A percentile compares a stretch with the other conserved stretches of the same genome.
Conservation (phyloP, 2,329 filamentous ascomycete species). For the Cercospora sp. region DNA sequence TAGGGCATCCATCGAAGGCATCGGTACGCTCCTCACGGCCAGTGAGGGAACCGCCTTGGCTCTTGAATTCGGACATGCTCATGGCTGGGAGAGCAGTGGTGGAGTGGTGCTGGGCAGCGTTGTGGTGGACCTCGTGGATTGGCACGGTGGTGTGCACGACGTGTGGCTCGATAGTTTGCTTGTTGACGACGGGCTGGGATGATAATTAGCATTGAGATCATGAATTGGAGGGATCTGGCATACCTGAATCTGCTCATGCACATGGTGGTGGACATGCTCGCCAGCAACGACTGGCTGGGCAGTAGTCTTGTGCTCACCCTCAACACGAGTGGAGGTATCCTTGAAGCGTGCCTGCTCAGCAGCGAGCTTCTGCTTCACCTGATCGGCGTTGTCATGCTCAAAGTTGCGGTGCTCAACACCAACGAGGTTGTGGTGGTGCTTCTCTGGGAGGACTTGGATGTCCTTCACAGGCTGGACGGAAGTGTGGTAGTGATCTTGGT, state of each 20-base stretch:
- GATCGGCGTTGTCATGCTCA: slow-evolving; percentile 59
- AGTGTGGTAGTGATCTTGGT: slow-evolving; percentile 72
- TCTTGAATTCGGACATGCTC: slow-evolving; percentile 64
- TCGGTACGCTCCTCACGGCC: slow-evolving; percentile 59
- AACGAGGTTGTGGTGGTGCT: slow-evolving; percentile 61
- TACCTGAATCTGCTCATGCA: slow-evolving; percentile 61
- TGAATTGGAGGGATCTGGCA: slow-evolving; percentile 38
- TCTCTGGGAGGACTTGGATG: slow-evolving; percentile 59
- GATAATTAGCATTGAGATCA: slow-evolving; percentile 54
- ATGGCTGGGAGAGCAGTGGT: slow-evolving; percentile 65
- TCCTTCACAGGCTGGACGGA: slow-evolving; percentile 64
- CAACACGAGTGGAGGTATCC: slow-evolving; percentile 50
- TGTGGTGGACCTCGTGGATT: slow-evolving; percentile 71
- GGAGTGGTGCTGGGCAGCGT: slow-evolving; percentile 64
- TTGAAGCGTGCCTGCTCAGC: slow-evolving; percentile 58
- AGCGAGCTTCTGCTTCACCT: slow-evolving; percentile 51
- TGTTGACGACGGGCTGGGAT: slow-evolving; percentile 70
- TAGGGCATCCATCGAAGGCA: slow-evolving; percentile 55
- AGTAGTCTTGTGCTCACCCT: slow-evolving; percentile 52
- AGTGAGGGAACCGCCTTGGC: slow-evolving; percentile 54
- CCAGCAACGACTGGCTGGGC: slow-evolving; percentile 55
- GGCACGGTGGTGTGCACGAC: slow-evolving; percentile 71
- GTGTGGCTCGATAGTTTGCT: slow-evolving; percentile 64
- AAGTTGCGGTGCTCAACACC: slow-evolving; percentile 62
- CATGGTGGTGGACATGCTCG: slow-evolving; percentile 65